phyloP scores from a whole-genome alignment of 768 basidiomycete genomes.

The Calocera viscosa region DNA sequence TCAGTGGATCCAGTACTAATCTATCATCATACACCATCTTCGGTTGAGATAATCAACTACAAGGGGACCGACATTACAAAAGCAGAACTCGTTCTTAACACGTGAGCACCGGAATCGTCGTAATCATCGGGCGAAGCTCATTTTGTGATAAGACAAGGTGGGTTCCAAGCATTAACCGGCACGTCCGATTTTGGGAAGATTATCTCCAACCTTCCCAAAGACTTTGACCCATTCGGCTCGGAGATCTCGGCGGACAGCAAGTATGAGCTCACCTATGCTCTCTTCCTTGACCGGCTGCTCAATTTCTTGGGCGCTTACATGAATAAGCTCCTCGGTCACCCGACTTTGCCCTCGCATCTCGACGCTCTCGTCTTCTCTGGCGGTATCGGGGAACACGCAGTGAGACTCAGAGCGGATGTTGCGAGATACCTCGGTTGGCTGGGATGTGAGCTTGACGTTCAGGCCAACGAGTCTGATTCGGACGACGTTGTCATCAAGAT shows the following conservation, averaged over 20 bases:
- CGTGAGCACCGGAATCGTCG: constrained; percentile 22
- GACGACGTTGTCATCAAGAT: constrained; percentile 17
- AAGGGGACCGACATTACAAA: constrained; percentile 36
- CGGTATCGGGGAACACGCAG: constrained; percentile 72
- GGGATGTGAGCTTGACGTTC: constrained; percentile 46
- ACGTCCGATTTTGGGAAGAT: constrained; percentile 74
- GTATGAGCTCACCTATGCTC: constrained; percentile 53
- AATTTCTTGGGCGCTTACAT: constrained; percentile 64
- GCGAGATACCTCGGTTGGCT: constrained; percentile 43
- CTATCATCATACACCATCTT: constrained; percentile 58
- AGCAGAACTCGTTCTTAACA: constrained; percentile 33
- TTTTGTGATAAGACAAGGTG: constrained; percentile 41
- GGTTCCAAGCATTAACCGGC: constrained; percentile 66
- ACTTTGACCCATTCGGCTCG: constrained; percentile 22
- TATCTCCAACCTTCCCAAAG: constrained; percentile 30
- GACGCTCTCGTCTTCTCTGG: constrained; percentile 79
- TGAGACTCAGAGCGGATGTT: constrained; percentile 47
- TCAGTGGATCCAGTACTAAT: constrained; percentile 74
- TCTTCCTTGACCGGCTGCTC: constrained; percentile 65
- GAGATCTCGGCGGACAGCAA: constrained; percentile 28
- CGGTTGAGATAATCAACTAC: constrained; percentile 56
- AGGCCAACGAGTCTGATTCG: constrained; percentile 35
- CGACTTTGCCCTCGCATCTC: constrained; percentile 32
- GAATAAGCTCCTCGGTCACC: constrained; percentile 43
- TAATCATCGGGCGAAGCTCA: not conserved